Base-by-base conservation (phyloP, 805 yeast species). In the Millerozyma miso region DNA sequence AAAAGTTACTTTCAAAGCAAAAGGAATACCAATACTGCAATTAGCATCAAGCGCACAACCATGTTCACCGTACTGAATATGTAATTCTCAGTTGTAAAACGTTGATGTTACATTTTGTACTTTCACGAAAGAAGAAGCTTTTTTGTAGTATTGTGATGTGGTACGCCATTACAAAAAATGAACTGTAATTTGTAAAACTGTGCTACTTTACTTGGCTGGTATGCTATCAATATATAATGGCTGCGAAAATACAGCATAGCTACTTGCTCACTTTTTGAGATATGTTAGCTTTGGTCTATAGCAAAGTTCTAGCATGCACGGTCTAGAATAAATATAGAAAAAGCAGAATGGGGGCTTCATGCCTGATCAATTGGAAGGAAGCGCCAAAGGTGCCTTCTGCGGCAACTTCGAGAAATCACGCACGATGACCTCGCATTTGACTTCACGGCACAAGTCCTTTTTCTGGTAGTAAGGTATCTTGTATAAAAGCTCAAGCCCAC, bases 401-500 rank as follows among this genome's bases (percentile, higher is more conserved):
- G 31, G 19, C 29, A 12, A 35, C 56, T 80, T 73, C 17, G 74
- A 73, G 58, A 87, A 91, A 50, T 89, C 97, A 49, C 96, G 76
- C 13, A 93, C 89, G 4, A 83, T 74, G 39, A 90, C 80, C 40
- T 77, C 83, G 63, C 99, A 93, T 38, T 74, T 73, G 20, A 85
- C 83, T 54, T 91, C 96, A 44, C 74, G 69, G 63, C 99, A 93
- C 47, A 93, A 73, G 42, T 80, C 79, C 52, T 76, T 79, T 54
- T 75, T 76, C 46, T 72, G 67, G 17, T 26, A 14, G 8, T 67
- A 68, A 1, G 93, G 85, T 10, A 87, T 79, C 49, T 80, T 77
- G 40, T 82, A 80, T 57, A 93, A 66, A 43, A 93, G 79, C 50
- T 84, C 90, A 44, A 90, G 71, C 1, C 99, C 99, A 1, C 90